Conservation (phyloP, 805 yeast species). For the Kurtzmaniella cleridarum region DNA sequence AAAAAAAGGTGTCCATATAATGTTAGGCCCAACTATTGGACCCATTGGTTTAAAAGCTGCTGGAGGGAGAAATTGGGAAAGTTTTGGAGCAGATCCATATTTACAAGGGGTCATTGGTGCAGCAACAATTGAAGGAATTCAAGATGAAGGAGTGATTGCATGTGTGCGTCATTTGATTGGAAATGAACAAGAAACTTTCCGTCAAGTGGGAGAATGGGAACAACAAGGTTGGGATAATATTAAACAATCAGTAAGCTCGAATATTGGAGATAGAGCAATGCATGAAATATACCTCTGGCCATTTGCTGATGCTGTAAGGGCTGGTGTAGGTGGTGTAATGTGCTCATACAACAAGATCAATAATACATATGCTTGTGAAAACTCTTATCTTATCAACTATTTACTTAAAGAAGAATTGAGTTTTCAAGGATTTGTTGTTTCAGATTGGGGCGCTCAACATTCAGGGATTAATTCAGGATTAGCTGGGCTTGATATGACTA, state of each 20-base stretch:
- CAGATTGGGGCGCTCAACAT: conserved; percentile 66
- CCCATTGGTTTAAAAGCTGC: conserved; percentile 59
- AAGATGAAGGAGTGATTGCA: conserved; percentile 54
- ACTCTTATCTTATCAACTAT: conserved; percentile 48
- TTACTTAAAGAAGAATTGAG: conserved; percentile 58
- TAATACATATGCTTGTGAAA: conserved; percentile 55
- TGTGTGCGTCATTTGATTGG: conserved; percentile 54
- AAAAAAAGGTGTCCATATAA: conserved; percentile 49
- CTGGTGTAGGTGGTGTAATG: conserved; percentile 60
- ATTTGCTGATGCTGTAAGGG: conserved; percentile 55
- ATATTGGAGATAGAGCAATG: conserved; percentile 56
- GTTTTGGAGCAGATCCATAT: conserved; percentile 59
- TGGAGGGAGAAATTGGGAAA: conserved; percentile 65
- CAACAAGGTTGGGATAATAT: conserved; percentile 35
- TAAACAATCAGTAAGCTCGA: conserved; percentile 42
- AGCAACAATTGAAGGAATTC: conserved; percentile 49
- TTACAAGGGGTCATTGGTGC: conserved; percentile 52
- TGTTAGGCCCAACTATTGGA: conserved; percentile 54
- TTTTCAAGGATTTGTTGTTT: conserved; percentile 62
- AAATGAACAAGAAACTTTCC: conserved; percentile 58
- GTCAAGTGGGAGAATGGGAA: conserved; percentile 49
- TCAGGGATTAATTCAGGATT: conserved; percentile 51
- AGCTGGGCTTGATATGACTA: conserved; percentile 60
- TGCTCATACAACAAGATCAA: conserved; percentile 56
- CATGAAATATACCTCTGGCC: conserved; percentile 65